Percentiles rank a stretch among this genome's conserved stretches.
Conservation (phyloP, 2,329 filamentous ascomycete genomes). For the Ambrosiella cleistominuta region DNA sequence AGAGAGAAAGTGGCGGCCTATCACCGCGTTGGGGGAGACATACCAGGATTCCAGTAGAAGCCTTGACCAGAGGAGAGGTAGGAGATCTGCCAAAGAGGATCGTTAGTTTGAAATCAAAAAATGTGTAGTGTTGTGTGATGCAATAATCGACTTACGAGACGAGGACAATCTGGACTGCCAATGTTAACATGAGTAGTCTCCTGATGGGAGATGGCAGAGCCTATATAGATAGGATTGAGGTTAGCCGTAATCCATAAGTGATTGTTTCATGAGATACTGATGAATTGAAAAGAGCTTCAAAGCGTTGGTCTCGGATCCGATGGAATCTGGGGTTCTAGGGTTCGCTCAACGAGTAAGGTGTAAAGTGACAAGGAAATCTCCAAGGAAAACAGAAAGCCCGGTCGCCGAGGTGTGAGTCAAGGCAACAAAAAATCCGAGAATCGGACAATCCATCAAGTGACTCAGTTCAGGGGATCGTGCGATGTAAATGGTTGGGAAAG, state of each 20-base stretch:
- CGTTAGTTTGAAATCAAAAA: not conserved
- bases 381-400: not conserved
- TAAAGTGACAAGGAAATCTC: not conserved
- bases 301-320: not conserved
- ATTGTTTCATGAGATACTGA: not conserved
- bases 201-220: constrained; percentile 52
- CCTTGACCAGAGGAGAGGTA: constrained; percentile 66
- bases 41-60: constrained; percentile 69
- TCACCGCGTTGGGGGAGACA: constrained; percentile 10
- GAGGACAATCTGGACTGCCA: constrained; percentile 53
- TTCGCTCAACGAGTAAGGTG: not conserved
- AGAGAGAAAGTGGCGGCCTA: no score
- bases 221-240: constrained; percentile 27
- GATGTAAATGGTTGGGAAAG: not conserved
- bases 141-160: constrained; percentile 40
- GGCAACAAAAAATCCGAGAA: not conserved
- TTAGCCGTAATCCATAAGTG: constrained; percentile 2
- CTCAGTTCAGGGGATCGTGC: not conserved
- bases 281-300: no score
- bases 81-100: constrained; percentile 39
- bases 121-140: not conserved
- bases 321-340: not conserved
- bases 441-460: not conserved
- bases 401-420: not conserved
- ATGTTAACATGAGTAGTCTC: constrained; percentile 71